These are phyloP conservation scores for Sarocladium oryzae DNA, from an alignment of 2,329 filamentous ascomycete genomes.

Conservation along the genomic window DNA sequence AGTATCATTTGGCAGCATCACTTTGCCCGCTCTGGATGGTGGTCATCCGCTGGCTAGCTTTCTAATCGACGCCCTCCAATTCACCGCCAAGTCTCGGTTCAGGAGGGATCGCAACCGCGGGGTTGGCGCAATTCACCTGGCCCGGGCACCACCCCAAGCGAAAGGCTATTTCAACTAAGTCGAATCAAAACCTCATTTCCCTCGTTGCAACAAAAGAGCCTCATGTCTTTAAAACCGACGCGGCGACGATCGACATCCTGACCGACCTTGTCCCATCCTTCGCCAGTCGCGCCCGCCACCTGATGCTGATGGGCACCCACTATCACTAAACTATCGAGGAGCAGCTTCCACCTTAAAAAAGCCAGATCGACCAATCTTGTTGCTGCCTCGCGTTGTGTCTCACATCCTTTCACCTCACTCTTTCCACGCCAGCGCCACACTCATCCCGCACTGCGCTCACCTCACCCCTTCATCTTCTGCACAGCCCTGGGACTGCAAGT, in stretches of 20 bases:
- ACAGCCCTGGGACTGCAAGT: slow-evolving; percentile 7
- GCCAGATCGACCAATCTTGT: neutral
- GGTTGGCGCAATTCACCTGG: neutral
- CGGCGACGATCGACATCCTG: neutral
- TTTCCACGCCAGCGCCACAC: slow-evolving; percentile 10
- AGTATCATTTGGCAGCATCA: no score
- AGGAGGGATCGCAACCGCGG: neutral
- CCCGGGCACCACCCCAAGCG: no score
- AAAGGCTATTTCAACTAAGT: neutral
- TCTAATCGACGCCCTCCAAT: neutral
- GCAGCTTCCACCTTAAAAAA: neutral
- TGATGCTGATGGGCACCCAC: neutral
- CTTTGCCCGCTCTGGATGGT: no score
- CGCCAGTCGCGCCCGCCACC: neutral
- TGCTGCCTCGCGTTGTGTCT: neutral
- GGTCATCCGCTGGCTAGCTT: neutral
- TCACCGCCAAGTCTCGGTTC: neutral
- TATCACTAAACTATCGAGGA: slow-evolving; percentile 1
- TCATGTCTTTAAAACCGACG: neutral
- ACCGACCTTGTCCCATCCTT: neutral
- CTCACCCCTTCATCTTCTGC: neutral
- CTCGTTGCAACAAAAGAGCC: neutral
- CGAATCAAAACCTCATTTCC: neutral
- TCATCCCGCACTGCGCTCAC: neutral
- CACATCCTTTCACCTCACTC: neutral